Base-by-base conservation (phyloP, 768 basidiomycete genomes). In the Tulasnella sp. region DNA sequence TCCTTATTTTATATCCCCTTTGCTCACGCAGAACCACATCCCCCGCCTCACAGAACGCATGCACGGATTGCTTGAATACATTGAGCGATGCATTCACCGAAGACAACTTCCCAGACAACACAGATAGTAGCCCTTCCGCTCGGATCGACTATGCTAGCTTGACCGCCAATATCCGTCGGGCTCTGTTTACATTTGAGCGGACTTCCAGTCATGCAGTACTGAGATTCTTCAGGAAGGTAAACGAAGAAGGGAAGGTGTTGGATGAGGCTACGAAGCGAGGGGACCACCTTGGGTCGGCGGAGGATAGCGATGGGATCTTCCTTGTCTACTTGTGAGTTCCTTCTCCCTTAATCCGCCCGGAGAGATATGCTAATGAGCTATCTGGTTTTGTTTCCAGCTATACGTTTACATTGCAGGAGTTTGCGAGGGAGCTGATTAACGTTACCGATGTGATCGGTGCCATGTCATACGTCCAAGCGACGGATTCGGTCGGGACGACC, bases 401-500 rank as follows among this genome's bases (percentile, higher is more conserved):
- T 72, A 86, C 96, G 64, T 99, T 97, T 72, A 95, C 92, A 0
- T 70, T 97, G 45, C 92, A 99, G 71, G 96, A 98, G 68, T 97
- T 97, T 68, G 80, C 89, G 7, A 76, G 79, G 60, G 95, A 98
- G 70, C 71, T 95, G 52, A 75, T 86, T 30, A 82, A 81, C 19
- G 80, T 98, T 10, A 78, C 89, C 0, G 88, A 93, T 68, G 84
- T 88, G 7, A 88, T 97, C 77, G 77, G 82, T 52, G 77, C 84
- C 58, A 84, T 97, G 48, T 38, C 34, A 15, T 38, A 38, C 15
- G 15, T 38, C 34, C 34, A 38, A 15, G 5, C 34, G 34, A 38
- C 34, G 15, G 15, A 38, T 38, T 38, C 34, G 34, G 34, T 38
- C 5, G 34, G 34, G 15, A 7, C 7, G 34, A 38, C 34, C 7